Percentiles rank a stretch among this genome's conserved stretches.
Conservation (phyloP, 371 early-diverging fungal species). For the Actinomortierella ambigua region DNA sequence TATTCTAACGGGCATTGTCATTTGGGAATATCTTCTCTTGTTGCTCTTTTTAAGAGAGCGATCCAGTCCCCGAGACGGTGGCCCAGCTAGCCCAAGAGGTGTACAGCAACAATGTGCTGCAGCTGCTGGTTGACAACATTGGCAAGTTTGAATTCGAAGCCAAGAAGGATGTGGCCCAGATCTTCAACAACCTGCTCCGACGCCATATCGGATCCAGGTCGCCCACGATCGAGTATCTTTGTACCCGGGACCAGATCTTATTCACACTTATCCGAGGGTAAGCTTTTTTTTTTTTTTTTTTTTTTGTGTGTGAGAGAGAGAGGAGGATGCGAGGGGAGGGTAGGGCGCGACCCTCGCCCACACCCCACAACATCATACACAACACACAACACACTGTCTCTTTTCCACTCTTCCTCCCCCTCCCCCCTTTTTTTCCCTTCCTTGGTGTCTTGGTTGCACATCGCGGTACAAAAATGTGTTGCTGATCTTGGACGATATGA, state of each 20-base stretch:
- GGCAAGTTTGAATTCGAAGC: slow-evolving; percentile 96
- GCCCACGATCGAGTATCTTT: slow-evolving; percentile 96
- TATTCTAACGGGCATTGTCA: no score
- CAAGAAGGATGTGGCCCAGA: slow-evolving; percentile 96
- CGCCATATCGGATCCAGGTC: slow-evolving; percentile 93
- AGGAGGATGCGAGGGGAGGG: slow-evolving; percentile 5
- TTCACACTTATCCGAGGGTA: slow-evolving; percentile 84
- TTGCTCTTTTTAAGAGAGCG: slow-evolving; percentile 62
- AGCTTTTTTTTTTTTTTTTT: slow-evolving; percentile 3
- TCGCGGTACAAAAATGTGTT: no score
- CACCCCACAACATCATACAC: no score
- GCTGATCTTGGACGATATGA: no score
- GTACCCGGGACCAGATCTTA: slow-evolving; percentile 80
- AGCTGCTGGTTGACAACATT: slow-evolving; percentile 84
- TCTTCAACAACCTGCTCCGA: slow-evolving; percentile 94
- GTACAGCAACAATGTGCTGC: slow-evolving; percentile 87
- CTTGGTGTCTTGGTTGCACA: no score
- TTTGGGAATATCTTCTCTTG: background rate
- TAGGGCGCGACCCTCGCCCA: no score
- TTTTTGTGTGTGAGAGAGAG: slow-evolving; percentile 3
- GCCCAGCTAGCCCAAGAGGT: slow-evolving; percentile 95
- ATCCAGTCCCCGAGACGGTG: slow-evolving; percentile 90
- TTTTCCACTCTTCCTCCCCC: no score
- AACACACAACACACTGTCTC: no score
- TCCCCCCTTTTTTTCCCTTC: no score